Evolutionary conservation across 306 rosid genomes (phyloP), one percentile per base, ranked within the genome.

Genomic region (Lathyrus sativus): DNA sequence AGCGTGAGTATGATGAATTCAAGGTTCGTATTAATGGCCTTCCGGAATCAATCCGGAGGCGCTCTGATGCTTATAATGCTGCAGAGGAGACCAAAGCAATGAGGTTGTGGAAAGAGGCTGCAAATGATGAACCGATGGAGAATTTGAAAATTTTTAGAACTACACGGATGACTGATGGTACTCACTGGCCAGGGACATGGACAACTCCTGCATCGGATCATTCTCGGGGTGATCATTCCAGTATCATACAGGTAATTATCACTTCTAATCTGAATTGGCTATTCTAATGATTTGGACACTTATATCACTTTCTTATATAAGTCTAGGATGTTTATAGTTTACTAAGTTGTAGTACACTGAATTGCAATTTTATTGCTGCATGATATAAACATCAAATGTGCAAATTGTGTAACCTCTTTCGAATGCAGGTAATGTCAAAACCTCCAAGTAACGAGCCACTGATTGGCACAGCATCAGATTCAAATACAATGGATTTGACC

Each of bases 161-260:
- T 58, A 86, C 96, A 42, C 85, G 96, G 90, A 89, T 89, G 96
- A 74, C 87, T 55, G 90, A 89, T 73, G 84, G 83, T 35, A 86
- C 91, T 11, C 85, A 79, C 50, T 89, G 96, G 96, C 96, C 91
- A 11, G 96, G 96, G 19, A 85, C 92, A 56, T 89, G 96, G 96
- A 80, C 85, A 1, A 55, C 12, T 68, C 13, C 87, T 33, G 72
- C 78, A 6, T 78, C 81, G 1, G 90, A 85, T 38, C 88, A 89
- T 60, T 83, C 90, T 24, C 74, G 86, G 77, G 90, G 96, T 24
- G 96, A 89, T 81, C 96, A 89, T 81, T 84, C 92, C 53, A 85
- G 96, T 75, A 81, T 89, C 76, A 85, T 89, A 48, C 96, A 89
- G 88, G 96, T 89, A 71, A 31, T 51, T 50, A 33, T 57, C 70